Base-by-base conservation (phyloP, 352 stramenopile genomes). In the Pythium apleroticum region DNA sequence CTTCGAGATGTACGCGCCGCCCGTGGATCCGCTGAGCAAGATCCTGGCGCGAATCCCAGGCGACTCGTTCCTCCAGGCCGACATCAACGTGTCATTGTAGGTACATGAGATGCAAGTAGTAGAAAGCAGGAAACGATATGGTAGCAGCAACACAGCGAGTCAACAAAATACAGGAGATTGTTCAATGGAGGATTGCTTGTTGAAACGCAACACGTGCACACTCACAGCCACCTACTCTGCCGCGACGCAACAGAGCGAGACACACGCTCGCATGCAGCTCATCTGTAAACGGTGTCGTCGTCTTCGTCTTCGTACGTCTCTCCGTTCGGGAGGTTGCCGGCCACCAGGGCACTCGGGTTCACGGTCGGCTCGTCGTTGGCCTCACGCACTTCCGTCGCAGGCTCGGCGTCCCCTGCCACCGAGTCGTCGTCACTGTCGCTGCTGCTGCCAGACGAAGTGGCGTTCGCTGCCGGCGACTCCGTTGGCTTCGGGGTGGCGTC, bases 1-100 rank as follows among this genome's bases (percentile, higher is more conserved):
- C 48, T 93, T 96, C 33, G 88, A 96, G 69, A 96, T 96, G 88
- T 96, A 95, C 65, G 84, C 85, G 49, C 75, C 88, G 31, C 88
- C 88, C 1, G 88, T 93, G 63, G 81, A 94, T 60, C 88, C 88
- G 17, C 78, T 89, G 60, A 93, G 84, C 72, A 93, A 93, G 66
- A 96, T 95, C 57, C 75, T 96, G 46, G 88, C 85, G 37, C 84
- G 86, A 31, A 81, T 95, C 52, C 88, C 84, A 3, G 88, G 88
- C 58, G 88, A 96, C 60, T 96, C 88, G 57, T 96, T 96, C 76
- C 68, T 96, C 46, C 88, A 95, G 65, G 85, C 86, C 22, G 88
- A 96, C 76, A 91, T 96, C 60, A 96, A 93, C 54, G 86, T 95
- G 37, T 93, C 82, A 48, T 65, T 96, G 55, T 96, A 78, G 71